A percentile compares a stretch with the other conserved stretches of the same genome.
Conservation (phyloP, 2,329 filamentous ascomycete genomes). For the Claviceps sp. region DNA sequence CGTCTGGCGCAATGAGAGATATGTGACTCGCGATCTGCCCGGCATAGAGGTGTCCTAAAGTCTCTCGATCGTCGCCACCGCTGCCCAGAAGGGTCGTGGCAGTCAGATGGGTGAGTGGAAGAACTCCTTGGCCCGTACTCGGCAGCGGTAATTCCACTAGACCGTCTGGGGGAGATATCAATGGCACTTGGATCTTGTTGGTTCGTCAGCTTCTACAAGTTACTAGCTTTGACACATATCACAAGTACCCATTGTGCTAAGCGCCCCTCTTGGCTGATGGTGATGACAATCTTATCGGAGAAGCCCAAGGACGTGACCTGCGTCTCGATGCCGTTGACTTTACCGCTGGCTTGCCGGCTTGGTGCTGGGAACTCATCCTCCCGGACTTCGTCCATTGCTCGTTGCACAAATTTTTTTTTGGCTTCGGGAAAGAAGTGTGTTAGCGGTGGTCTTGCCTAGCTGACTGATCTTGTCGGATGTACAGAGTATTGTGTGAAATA, state of each 20-base stretch:
- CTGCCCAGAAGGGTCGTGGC: slow-evolving; percentile 80
- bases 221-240: not conserved
- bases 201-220: slow-evolving; percentile 1
- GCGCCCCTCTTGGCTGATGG: slow-evolving; percentile 71
- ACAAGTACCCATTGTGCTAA: slow-evolving; percentile 77
- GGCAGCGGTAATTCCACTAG: slow-evolving; percentile 47
- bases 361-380: slow-evolving; percentile 54
- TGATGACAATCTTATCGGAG: slow-evolving; percentile 81
- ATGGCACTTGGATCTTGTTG: slow-evolving; percentile 62
- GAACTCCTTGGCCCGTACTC: slow-evolving; percentile 30
- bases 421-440: not conserved
- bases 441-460: not conserved
- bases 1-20: slow-evolving; percentile 53
- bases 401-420: slow-evolving; percentile 9
- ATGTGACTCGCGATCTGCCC: slow-evolving; percentile 79
- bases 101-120: slow-evolving; percentile 72
- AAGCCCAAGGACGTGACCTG: slow-evolving; percentile 63
- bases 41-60: slow-evolving; percentile 75
- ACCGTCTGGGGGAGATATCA: slow-evolving; percentile 53
- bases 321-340: slow-evolving; percentile 56
- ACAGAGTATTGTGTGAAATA: not conserved
- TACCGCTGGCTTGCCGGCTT: slow-evolving; percentile 44
- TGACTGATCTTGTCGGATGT: not conserved
- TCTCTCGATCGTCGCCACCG: slow-evolving; percentile 66
- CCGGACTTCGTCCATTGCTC: slow-evolving; percentile 22